Evolutionary conservation across 2,329 filamentous ascomycete genomes (phyloP).

Genomic region (Pestalotiopsis sp.): DNA sequence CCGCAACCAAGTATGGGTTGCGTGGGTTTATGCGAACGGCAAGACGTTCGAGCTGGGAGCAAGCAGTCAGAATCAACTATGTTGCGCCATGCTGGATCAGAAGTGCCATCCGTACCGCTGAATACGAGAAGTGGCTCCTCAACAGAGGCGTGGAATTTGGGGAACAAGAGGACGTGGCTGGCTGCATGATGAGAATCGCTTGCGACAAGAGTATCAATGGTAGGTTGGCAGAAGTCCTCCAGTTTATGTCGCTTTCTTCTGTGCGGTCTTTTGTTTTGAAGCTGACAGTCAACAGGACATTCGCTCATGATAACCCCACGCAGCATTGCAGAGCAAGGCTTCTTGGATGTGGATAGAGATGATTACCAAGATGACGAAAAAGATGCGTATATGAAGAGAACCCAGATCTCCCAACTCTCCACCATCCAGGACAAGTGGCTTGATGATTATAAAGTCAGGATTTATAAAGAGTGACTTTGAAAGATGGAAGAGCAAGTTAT

Average conservation of each 20-base stretch:
- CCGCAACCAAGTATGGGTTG: slow-evolving; percentile 44
- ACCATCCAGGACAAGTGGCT: slow-evolving; percentile 45
- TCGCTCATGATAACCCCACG: slow-evolving; percentile 43
- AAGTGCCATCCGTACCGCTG: slow-evolving; percentile 40
- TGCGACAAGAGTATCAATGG: slow-evolving; percentile 34
- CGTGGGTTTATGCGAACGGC: slow-evolving; percentile 45
- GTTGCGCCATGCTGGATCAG: slow-evolving; percentile 46
- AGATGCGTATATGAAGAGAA: slow-evolving; percentile 39
- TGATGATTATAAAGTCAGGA: slow-evolving; percentile 36
- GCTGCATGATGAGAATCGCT: slow-evolving; percentile 36
- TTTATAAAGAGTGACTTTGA: slow-evolving; percentile 29
- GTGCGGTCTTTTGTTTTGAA: neutral
- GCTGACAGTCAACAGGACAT: slow-evolving; percentile 26
- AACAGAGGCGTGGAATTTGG: slow-evolving; percentile 43
- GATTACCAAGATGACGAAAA: slow-evolving; percentile 34
- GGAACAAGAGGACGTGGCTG: slow-evolving; percentile 33
- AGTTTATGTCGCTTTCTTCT: too few relatives aligned
- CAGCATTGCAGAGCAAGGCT: slow-evolving; percentile 40
- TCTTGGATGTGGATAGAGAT: slow-evolving; percentile 40
- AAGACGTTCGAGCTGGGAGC: slow-evolving; percentile 38
- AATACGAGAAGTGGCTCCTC: slow-evolving; percentile 42
- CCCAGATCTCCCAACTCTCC: slow-evolving; percentile 39
- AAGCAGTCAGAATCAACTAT: slow-evolving; percentile 48
- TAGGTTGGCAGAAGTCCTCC: slow-evolving; percentile 12
- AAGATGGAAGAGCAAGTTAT: neutral